Conservation (phyloP, 805 yeast species). For the Kluyveromyces nonfermentans region DNA sequence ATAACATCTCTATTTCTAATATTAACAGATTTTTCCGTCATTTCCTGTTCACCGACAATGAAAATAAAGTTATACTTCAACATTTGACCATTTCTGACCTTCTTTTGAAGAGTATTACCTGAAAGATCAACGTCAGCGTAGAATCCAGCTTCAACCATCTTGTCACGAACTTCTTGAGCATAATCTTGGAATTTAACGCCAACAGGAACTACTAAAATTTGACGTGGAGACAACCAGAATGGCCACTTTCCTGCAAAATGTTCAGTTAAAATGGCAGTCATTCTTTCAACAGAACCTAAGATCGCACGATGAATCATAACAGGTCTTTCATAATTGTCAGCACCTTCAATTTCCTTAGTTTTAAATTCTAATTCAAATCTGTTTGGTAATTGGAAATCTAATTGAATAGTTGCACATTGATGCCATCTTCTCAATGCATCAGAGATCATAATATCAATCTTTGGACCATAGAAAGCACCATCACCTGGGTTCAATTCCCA, state of each 20-base stretch:
- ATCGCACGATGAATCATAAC: slow-evolving; percentile 99
- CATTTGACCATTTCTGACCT: slow-evolving; percentile 93
- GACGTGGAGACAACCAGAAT: slow-evolving; percentile 99
- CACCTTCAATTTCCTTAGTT: slow-evolving; percentile 45
- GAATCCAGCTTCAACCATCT: slow-evolving; percentile 64
- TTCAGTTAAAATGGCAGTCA: slow-evolving; percentile 97
- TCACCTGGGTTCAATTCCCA: slow-evolving; percentile 97
- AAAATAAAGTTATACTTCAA: slow-evolving; percentile 92
- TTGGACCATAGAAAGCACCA: slow-evolving; percentile 94
- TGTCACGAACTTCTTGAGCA: slow-evolving; percentile 71
- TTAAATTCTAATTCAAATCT: slow-evolving; percentile 88
- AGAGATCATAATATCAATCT: slow-evolving; percentile 91
- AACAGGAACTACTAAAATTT: slow-evolving; percentile 90
- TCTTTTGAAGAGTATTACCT: slow-evolving; percentile 96
- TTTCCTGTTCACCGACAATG: slow-evolving; percentile 95
- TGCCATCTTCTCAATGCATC: slow-evolving; percentile 96
- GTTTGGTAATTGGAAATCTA: slow-evolving; percentile 95
- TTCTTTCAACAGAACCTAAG: slow-evolving; percentile 96
- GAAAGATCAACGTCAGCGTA: slow-evolving; percentile 87
- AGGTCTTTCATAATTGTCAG: slow-evolving; percentile 62
- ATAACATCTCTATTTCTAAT: slow-evolving; percentile 94
- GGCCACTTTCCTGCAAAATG: slow-evolving; percentile 99
- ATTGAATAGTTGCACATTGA: slow-evolving; percentile 98
- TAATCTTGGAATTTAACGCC: slow-evolving; percentile 89
- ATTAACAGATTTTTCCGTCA: slow-evolving; percentile 69